Evolutionary conservation across 371 early-diverging fungal genomes (phyloP), one percentile per base, ranked within the genome.

Genomic region (Apophysomyces variabilis): DNA sequence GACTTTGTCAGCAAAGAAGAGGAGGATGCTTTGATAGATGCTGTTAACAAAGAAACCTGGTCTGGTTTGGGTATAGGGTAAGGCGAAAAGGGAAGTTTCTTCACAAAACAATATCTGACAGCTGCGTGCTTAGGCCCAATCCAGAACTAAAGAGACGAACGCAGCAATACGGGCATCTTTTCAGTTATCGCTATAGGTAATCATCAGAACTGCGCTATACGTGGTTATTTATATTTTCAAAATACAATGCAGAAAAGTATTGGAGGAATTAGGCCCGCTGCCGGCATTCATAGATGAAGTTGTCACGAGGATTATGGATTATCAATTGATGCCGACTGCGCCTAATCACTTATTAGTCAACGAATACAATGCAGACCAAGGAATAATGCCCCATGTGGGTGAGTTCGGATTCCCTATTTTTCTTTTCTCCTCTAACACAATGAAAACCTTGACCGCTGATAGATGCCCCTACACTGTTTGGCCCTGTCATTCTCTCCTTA

Each of bases 321-420:
- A 72, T 45, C 21, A 60, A 7, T 60, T 82, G 38, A 85, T 83
- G 75, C 68, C 68, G 7, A 57, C 70, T 11, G 64, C 66, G 14
- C 90, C 89, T 4, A 87, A 91, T 65, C 86, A 85, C 65, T 66
- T 89, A 32, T 73, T 90, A n/a, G 80, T 90, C 7, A 91, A 90
- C 69, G 91, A 92, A 70, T 92, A 92, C 61, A 79, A 89, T 60
- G 72, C 76, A 7, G 91, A 90, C 3, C 93, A 92, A 74, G 93
- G 90, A 68, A 85, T 83, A 57, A 83, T 83, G 83, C 83, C 83
- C 39, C 83, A 83, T 54, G 70, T 71, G 66, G 80, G 80, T 77
- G 70, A 57, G 57, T 68, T 44, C 8, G 12, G 13, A 26, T 26
- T 26, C 32, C 32, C 32, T 26, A 26, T 26, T 26, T 26, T 6